Evolutionary conservation across 371 early-diverging fungal genomes (phyloP), one percentile per base, ranked within the genome.

Genomic region (Mucor velutinosus): DNA sequence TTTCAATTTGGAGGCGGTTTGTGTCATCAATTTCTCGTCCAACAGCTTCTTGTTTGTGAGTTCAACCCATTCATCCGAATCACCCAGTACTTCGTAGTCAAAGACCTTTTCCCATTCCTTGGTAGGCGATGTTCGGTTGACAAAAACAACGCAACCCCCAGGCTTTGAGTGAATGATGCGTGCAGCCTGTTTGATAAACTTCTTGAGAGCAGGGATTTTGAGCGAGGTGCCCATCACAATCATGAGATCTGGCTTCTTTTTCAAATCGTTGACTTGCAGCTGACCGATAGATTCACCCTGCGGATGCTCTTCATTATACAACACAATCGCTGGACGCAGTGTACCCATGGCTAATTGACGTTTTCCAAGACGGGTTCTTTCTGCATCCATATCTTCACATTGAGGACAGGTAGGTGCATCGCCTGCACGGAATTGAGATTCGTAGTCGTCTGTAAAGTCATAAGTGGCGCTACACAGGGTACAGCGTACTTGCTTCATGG

Each of bases 221-320:
- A 99, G 88, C 8, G 95, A 94, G 15, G 99, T 99, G 29, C 99
- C 99, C 88, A 99, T 95, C 23, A 99, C 95, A 62, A 99, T 84
- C 66, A 99, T 75, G 17, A 99, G 76, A 77, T 97, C 95, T 4
- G 97, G 96, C 11, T 83, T 81, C 68, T 82, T 89, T 45, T 86
- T 81, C 45, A 92, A 71, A 76, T 97, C 97, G 45, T 67, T 77
- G 32, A 76, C 60, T 32, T 89, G 89, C 58, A 88, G 62, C 53
- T 87, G 74, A 43, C 94, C 94, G 81, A 99, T 96, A 41, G 86
- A 78, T 21, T 94, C 95, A 35, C 95, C 95, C 55, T 93, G 77
- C 1, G 97, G 90, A 78, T 99, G 98, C 57, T 90, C 90, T 79
- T 99, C 99, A 71, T 98, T 93, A 81, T 99, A 99, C 3, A 99